A percentile compares a stretch with the other conserved stretches of the same genome.
These are phyloP conservation scores for Colletotrichum navitas DNA, from an alignment of 2,329 filamentous ascomycete genomes.

Conservation along the genomic window DNA sequence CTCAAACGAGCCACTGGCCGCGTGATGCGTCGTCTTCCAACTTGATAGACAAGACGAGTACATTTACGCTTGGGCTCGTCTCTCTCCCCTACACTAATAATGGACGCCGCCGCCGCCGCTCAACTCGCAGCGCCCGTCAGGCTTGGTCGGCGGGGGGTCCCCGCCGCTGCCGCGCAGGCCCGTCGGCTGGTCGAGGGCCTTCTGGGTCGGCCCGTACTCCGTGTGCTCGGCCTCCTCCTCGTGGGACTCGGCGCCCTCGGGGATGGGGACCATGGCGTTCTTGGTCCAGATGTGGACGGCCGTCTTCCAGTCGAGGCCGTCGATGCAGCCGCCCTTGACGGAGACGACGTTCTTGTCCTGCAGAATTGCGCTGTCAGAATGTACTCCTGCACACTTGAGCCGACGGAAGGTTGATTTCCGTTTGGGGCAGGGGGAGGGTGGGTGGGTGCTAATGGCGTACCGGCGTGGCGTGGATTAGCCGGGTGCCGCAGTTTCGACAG, in stretches of 20 bases:
- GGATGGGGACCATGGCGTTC: conserved; percentile 76
- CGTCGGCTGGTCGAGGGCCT: conserved; percentile 61
- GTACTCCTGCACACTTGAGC: background rate
- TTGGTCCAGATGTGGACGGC: conserved; percentile 78
- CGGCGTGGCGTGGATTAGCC: conserved; percentile 72
- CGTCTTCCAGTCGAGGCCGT: conserved; percentile 70
- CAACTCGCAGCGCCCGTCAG: conserved; percentile 48
- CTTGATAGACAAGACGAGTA: background rate
- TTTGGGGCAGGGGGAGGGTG: background rate
- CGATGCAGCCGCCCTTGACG: conserved; percentile 76
- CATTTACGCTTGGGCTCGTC: background rate
- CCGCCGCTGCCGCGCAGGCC: conserved; percentile 53
- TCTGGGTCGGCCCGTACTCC: conserved; percentile 59
- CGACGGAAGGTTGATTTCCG: background rate
- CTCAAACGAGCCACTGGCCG: background rate
- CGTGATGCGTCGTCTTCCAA: background rate
- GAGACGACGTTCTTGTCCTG: conserved; percentile 71
- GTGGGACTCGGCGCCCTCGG: conserved; percentile 70
- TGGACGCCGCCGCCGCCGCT: conserved; percentile 39
- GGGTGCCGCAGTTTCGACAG: conserved; percentile 74
- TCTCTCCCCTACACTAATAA: background rate
- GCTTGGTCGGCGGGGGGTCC: background rate
- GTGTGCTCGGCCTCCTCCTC: conserved; percentile 64
- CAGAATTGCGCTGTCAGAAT: background rate
- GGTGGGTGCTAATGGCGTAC: conserved; percentile 54